Evolutionary conservation across 805 yeast species (phyloP).

Genomic region (Yarrowia sp.): DNA sequence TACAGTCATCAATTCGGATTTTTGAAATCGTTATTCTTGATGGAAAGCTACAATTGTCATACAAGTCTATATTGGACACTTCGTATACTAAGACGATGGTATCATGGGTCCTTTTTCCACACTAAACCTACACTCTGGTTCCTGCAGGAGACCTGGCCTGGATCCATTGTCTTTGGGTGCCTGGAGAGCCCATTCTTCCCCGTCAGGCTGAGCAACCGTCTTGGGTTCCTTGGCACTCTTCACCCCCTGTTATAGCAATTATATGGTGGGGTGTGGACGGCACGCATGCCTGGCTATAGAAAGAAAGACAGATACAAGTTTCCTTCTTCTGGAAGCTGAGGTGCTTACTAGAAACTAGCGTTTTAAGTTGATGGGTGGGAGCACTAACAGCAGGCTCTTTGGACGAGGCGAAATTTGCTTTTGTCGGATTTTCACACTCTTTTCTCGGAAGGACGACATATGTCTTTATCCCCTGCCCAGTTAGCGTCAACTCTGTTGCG

Average conservation of each 20-base stretch:
- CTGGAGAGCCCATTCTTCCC: background rate
- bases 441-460: background rate
- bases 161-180: background rate
- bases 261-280: background rate
- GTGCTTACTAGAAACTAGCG: background rate
- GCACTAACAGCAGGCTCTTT: background rate
- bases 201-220: background rate
- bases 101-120: background rate
- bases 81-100: no score
- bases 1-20: no score
- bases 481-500: background rate
- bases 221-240: background rate
- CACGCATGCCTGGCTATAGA: background rate
- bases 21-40: no score
- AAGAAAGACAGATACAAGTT: background rate
- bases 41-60: no score
- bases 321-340: background rate
- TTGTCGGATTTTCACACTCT: slow-evolving; percentile 11
- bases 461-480: background rate
- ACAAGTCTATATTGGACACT: no score
- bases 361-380: background rate
- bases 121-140: background rate
- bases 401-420: background rate
- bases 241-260: background rate
- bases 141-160: background rate